Evolutionary conservation across 2,329 filamentous ascomycete genomes (phyloP).

Genomic region (Diaporthe citriasiana): DNA sequence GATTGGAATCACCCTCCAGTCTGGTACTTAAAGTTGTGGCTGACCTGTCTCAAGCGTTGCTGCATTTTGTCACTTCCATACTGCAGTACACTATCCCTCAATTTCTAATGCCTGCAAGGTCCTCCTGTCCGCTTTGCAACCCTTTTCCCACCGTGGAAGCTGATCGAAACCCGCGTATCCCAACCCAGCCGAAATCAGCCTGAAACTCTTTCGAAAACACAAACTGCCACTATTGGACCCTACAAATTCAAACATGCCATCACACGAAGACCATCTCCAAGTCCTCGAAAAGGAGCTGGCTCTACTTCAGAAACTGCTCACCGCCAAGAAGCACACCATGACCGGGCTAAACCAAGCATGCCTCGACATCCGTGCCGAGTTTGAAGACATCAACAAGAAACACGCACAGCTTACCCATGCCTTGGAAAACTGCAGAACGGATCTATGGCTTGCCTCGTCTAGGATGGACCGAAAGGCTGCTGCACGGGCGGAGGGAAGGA

Average conservation of each 20-base stretch:
- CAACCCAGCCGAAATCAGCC: neutral
- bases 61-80: neutral
- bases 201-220: neutral
- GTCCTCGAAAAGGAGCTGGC: neutral
- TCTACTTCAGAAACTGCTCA: neutral
- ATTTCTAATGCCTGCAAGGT: neutral
- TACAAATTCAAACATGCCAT: neutral
- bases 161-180: too few species aligned
- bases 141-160: neutral
- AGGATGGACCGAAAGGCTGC: neutral
- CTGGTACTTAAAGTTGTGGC: neutral
- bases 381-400: neutral
- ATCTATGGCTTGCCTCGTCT: conserved; percentile 13
- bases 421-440: neutral
- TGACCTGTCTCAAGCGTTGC: too few species aligned
- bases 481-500: neutral
- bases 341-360: neutral
- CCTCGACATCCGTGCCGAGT: neutral
- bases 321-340: neutral
- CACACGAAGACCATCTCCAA: neutral
- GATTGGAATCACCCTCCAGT: neutral
- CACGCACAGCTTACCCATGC: neutral
- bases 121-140: neutral
- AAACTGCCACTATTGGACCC: neutral
- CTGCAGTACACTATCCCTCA: neutral